A percentile compares a stretch with the other conserved stretches of the same genome.
These are phyloP conservation scores for Boletus eberwhitei DNA, from an alignment of 768 basidiomycete genomes.

Conservation along the genomic window DNA sequence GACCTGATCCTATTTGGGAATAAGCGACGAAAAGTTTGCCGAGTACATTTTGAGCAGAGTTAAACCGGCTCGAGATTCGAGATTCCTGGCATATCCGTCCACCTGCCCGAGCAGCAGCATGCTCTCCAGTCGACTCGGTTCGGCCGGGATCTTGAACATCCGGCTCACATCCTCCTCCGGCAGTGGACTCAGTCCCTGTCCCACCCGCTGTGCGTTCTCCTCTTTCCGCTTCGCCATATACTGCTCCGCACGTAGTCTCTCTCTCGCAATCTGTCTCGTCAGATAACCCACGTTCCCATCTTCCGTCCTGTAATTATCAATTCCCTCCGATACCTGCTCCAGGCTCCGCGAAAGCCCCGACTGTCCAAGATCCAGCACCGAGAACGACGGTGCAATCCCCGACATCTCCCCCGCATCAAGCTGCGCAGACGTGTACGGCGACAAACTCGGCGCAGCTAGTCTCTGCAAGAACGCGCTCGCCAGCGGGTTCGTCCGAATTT, in stretches of 20 bases:
- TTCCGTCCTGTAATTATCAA: conserved; percentile 85
- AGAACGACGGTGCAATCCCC: conserved; percentile 58
- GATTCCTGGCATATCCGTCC: conserved; percentile 77
- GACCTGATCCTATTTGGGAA: neutral
- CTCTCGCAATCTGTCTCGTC: conserved; percentile 82
- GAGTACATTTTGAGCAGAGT: conserved; percentile 81
- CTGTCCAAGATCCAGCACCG: conserved; percentile 67
- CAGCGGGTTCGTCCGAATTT: conserved; percentile 78
- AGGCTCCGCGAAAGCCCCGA: conserved; percentile 70
- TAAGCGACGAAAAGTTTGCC: neutral
- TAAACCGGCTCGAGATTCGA: conserved; percentile 59
- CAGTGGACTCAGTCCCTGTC: conserved; percentile 80
- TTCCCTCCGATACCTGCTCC: conserved; percentile 79
- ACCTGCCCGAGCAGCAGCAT: conserved; percentile 84
- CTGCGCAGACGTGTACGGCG: conserved; percentile 35
- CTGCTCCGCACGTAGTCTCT: conserved; percentile 74
- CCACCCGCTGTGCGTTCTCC: conserved; percentile 75
- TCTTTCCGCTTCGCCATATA: conserved; percentile 84
- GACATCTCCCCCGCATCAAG: conserved; percentile 38
- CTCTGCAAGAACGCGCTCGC: conserved; percentile 74
- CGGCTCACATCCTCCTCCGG: conserved; percentile 85
- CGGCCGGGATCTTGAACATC: conserved; percentile 83
- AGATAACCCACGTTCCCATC: conserved; percentile 91
- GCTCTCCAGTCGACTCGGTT: conserved; percentile 86
- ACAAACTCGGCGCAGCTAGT: conserved; percentile 46